Percentiles rank a stretch among this genome's conserved stretches.
Conservation (phyloP, 1,139 yeast species). For the Debaryomycetaceae sp. region DNA sequence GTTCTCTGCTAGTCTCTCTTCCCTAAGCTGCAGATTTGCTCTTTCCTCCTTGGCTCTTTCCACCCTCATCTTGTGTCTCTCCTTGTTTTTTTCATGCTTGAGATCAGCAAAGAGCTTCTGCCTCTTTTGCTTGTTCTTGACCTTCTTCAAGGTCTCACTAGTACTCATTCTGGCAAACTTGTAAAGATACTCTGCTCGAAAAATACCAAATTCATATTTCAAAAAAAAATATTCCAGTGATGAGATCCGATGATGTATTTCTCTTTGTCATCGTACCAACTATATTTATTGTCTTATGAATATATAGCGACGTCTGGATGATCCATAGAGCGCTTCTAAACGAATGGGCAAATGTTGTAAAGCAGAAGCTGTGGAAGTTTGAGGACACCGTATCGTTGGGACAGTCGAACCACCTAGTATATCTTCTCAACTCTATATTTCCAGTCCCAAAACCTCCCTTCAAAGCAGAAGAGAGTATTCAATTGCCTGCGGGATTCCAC, state of each 20-base stretch:
- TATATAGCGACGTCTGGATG: not conserved
- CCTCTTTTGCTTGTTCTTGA: conserved; percentile 74
- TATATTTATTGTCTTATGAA: not conserved
- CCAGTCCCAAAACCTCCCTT: conserved; percentile 3
- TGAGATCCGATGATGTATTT: conserved; percentile 4
- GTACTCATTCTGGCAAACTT: conserved; percentile 16
- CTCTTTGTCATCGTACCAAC: not conserved
- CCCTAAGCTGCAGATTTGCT: conserved; percentile 75
- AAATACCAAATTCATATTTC: not conserved
- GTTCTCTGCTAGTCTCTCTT: conserved; percentile 73
- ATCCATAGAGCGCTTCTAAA: not conserved
- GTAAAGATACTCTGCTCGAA: not conserved
- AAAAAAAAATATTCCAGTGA: conserved; percentile 3
- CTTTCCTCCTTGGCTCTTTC: conserved; percentile 82
- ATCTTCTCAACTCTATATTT: conserved; percentile 15
- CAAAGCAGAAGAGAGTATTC: not conserved
- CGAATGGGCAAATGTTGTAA: conserved; percentile 17
- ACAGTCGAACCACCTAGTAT: conserved; percentile 12
- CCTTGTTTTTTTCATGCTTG: conserved; percentile 71
- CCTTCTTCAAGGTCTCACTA: conserved; percentile 39
- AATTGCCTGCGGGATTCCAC: conserved; percentile 56
- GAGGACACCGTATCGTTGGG: conserved; percentile 19
- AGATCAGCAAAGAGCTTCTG: conserved; percentile 74
- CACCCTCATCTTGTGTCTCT: conserved; percentile 70
- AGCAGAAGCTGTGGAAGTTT: conserved; percentile 13